phyloP scores from a whole-genome alignment of 2,329 filamentous ascomycete species.

The Teratosphaeria viscida region DNA sequence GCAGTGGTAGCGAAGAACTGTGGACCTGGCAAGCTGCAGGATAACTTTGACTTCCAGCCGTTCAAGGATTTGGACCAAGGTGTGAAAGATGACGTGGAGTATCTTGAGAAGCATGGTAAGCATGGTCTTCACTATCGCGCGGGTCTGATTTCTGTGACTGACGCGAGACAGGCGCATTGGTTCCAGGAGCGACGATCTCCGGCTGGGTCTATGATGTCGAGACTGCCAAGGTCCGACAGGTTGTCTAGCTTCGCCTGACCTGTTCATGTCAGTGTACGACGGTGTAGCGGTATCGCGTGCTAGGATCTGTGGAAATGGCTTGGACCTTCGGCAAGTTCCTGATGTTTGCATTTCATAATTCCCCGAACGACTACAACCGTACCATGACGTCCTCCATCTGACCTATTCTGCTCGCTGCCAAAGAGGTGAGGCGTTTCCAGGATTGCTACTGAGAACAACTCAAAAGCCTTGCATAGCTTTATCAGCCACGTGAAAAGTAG shows the following conservation, averaged over 20 bases:
- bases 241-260: neutral
- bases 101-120: slow-evolving; percentile 44
- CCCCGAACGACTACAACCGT: neutral
- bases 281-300: neutral
- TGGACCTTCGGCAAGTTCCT: neutral
- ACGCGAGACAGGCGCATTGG: slow-evolving; percentile 37
- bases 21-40: slow-evolving; percentile 13
- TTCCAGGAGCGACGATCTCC: slow-evolving; percentile 47
- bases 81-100: slow-evolving; percentile 55
- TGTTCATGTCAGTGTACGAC: neutral
- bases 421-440: too few species aligned
- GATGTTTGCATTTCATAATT: neutral
- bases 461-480: neutral
- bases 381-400: neutral
- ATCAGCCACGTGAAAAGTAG: neutral
- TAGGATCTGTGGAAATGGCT: neutral
- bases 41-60: slow-evolving; percentile 46
- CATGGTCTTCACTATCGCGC: neutral
- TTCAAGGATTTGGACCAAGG: slow-evolving; percentile 55
- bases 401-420: neutral
- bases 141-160: neutral
- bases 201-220: slow-evolving; percentile 74
- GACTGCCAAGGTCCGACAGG: slow-evolving; percentile 50
- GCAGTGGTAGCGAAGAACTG: slow-evolving; percentile 46
- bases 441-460: neutral